Evolutionary conservation across 257 asterid species (phyloP).

Genomic region (Leonotis leonurus): DNA sequence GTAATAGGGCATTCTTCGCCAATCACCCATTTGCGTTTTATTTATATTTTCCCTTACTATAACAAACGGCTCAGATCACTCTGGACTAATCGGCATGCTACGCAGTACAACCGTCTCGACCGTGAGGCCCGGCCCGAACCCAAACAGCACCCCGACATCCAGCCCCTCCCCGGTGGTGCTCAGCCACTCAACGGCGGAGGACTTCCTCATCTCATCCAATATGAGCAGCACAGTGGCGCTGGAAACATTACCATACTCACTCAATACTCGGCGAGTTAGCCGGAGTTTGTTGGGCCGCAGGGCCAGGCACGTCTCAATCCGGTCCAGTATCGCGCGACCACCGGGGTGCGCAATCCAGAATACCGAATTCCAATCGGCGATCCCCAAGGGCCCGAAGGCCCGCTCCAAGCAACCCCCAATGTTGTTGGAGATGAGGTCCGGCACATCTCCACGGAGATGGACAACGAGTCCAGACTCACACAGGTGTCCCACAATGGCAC

Average conservation of each 20-base stretch:
- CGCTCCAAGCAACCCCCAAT: background rate
- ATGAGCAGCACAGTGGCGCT: background rate
- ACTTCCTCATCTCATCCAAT: background rate
- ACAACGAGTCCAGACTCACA: background rate
- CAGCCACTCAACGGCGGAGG: background rate
- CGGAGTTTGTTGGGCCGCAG: background rate
- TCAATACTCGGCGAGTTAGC: background rate
- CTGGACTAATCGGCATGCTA: background rate
- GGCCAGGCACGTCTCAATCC: background rate
- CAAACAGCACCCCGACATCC: background rate
- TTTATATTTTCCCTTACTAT: no score
- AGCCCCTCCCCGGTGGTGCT: background rate
- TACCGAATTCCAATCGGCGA: background rate
- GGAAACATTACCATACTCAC: background rate
- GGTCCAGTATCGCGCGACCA: background rate
- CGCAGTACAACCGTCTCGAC: background rate
- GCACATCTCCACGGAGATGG: background rate
- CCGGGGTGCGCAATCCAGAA: background rate
- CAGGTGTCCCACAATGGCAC: background rate
- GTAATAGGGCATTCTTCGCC: no score
- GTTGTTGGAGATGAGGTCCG: background rate
- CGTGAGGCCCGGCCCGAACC: background rate
- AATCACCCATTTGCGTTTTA: no score
- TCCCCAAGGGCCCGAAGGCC: background rate
- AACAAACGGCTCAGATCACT: no score